Evolutionary conservation across 1,284 basidiomycete species (phyloP), one percentile per base, ranked within the genome.

Genomic region (Tilletia horrida): DNA sequence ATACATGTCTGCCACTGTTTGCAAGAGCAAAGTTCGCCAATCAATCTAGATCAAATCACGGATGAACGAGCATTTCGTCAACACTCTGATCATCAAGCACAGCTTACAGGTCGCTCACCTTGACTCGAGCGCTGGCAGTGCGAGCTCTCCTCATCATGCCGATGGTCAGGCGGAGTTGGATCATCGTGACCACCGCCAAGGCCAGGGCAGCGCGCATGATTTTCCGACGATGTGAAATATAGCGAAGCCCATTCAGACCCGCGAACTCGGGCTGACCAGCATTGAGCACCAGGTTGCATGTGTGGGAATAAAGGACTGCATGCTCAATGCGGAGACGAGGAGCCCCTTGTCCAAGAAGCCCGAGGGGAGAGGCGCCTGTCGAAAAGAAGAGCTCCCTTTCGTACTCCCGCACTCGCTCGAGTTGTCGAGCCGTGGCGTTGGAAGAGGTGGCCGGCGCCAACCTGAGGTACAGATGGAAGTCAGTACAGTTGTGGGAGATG

Each of bases 1-100:
- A 21, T 59, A 59, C 55, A 59, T 59, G 27, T 59, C 55, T 7
- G 55, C 55, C 16, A 59, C 27, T 7, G 55, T 59, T n/a, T 59
- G 55, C 27, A 59, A 27, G 0, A 59, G 55, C 14, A 59, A 40
- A 16, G 55, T 59, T 9, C 55, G 55, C 55, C 55, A 59, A 29
- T 59, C 55, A 27, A 59, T 59, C 55, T 59, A 11, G 18, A 8
- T 31, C 16, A 8, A 1, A 40, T 16, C 45, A 48, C 45, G 21
- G 45, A 48, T 48, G 45, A 40, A 11, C 35, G 6, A 40, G 35
- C 6, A 40, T 40, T 40, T 40, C 6, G 35, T 40, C 35, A 6
- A 11, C 35, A 40, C 35, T 40, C 9, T n/a, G 45, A 4, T 18
- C 16, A 48, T 6, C 45, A 48, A 40, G 35, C 35, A 40, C 35